phyloP scores from a whole-genome alignment of 805 yeast species.

The Danielozyma ontarioensis region DNA sequence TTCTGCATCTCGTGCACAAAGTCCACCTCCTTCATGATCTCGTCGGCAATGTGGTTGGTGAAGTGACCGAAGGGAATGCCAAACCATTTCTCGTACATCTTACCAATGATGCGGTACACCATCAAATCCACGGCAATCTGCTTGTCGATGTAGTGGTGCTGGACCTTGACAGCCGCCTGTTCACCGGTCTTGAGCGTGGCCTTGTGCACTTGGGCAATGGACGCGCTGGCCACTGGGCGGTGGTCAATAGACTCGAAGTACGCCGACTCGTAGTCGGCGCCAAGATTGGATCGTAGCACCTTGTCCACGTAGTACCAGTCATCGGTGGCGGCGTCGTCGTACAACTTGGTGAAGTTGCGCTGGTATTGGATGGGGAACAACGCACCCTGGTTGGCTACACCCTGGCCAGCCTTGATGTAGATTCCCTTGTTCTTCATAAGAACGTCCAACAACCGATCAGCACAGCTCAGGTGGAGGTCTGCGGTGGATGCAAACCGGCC shows the following conservation, averaged over 20 bases:
- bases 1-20: slow-evolving; percentile 55
- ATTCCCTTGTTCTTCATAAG: slow-evolving; percentile 37
- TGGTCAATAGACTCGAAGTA: slow-evolving; percentile 45
- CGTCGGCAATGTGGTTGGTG: slow-evolving; percentile 52
- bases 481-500: slow-evolving; percentile 34
- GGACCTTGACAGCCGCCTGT: slow-evolving; percentile 61
- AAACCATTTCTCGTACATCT: slow-evolving; percentile 52
- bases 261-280: slow-evolving; percentile 32
- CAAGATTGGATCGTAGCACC: slow-evolving; percentile 36
- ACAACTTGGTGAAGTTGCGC: slow-evolving; percentile 49
- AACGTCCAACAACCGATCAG: slow-evolving; percentile 33
- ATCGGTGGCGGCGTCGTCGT: slow-evolving; percentile 66
- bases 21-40: slow-evolving; percentile 56
- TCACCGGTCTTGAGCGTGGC: slow-evolving; percentile 45
- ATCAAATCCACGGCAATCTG: slow-evolving; percentile 60
- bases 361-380: slow-evolving; percentile 64
- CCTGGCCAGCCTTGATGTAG: slow-evolving; percentile 75
- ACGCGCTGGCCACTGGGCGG: slow-evolving; percentile 67
- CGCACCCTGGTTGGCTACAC: slow-evolving; percentile 69
- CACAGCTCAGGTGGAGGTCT: slow-evolving; percentile 54
- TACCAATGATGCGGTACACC: slow-evolving; percentile 50
- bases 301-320: slow-evolving; percentile 43
- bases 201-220: slow-evolving; percentile 66
- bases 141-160: slow-evolving; percentile 55
- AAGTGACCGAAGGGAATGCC: slow-evolving; percentile 58